Conservation (phyloP, 1,139 yeast genomes). For the Nadsonia commutata region DNA sequence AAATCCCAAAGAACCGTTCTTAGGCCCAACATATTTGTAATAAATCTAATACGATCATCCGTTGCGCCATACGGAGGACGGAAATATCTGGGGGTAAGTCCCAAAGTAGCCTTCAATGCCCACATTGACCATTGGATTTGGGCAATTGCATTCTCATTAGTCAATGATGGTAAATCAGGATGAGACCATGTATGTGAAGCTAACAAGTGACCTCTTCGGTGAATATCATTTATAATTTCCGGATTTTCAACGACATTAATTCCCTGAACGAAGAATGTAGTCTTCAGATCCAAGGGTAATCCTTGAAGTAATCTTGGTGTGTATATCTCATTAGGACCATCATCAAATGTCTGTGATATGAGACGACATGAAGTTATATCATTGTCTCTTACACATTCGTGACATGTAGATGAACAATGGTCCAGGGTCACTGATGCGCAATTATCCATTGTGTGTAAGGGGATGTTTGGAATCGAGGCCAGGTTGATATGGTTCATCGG, state of each 20-base stretch:
- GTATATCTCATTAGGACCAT: constrained; percentile 65
- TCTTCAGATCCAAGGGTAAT: constrained; percentile 31
- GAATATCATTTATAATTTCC: constrained; percentile 45
- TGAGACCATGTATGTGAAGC: constrained; percentile 95
- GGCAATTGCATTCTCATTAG: constrained; percentile 71
- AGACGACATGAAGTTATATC: constrained; percentile 61
- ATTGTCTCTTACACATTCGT: constrained; percentile 60
- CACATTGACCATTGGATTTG: constrained; percentile 91
- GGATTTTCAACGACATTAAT: constrained; percentile 66
- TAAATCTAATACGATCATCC: constrained; percentile 70
- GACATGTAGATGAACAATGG: constrained; percentile 77
- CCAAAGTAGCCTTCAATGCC: constrained; percentile 94
- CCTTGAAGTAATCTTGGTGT: constrained; percentile 42
- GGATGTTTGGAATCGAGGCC: constrained; percentile 31
- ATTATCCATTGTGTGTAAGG: constrained; percentile 41
- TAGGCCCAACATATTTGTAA: constrained; percentile 73
- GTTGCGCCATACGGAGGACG: constrained; percentile 95
- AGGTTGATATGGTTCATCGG: constrained; percentile 62
- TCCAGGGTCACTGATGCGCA: constrained; percentile 37
- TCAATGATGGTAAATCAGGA: constrained; percentile 59
- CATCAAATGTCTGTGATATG: constrained; percentile 82
- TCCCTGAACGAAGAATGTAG: constrained; percentile 81
- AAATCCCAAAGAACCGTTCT: constrained; percentile 83
- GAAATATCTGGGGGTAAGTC: constrained; percentile 83
- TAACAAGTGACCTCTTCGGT: constrained; percentile 54